Percentiles rank a stretch among this genome's conserved stretches.
phyloP scores from a whole-genome alignment of 345 rosid genomes.

The Brassica napus region DNA sequence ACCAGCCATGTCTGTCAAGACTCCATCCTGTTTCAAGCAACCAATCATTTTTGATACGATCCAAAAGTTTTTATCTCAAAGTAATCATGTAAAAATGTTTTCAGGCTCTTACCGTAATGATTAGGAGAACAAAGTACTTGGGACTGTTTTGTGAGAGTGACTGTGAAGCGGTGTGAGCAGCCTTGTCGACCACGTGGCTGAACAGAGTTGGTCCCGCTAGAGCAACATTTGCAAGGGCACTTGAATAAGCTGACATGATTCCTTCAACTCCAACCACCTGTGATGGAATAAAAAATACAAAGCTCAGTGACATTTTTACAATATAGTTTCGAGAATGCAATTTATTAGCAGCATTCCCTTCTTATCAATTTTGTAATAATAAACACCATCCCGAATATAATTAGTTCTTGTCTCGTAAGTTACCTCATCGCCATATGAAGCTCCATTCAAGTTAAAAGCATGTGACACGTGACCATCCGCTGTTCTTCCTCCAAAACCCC shows the following conservation, averaged over 20 bases:
- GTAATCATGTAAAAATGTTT: neutral
- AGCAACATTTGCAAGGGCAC: constrained; percentile 54
- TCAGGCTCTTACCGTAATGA: constrained; percentile 46
- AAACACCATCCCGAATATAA: neutral
- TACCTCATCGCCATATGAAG: constrained; percentile 61
- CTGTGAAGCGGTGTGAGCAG: constrained; percentile 39
- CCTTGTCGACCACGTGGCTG: constrained; percentile 58
- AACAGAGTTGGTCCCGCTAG: constrained; percentile 78
- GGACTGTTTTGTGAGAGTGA: constrained; percentile 40
- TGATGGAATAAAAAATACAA: neutral
- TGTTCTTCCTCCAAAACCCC: constrained; percentile 91
- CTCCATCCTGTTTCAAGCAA: constrained; percentile 68
- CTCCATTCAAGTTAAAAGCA: constrained; percentile 78
- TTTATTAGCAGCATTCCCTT: constrained; percentile 7
- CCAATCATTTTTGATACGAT: constrained; percentile 6
- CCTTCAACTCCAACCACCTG: constrained; percentile 89
- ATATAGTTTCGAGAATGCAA: neutral
- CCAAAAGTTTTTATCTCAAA: neutral
- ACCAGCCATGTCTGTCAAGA: constrained; percentile 73
- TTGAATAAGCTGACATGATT: constrained; percentile 72
- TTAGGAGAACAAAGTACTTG: constrained; percentile 42
- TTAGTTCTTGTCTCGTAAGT: neutral
- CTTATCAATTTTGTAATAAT: neutral
- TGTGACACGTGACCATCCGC: constrained; percentile 60
- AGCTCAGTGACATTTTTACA: neutral